Conservation (phyloP, 768 basidiomycete species). For the Leucosporidium scottii region DNA sequence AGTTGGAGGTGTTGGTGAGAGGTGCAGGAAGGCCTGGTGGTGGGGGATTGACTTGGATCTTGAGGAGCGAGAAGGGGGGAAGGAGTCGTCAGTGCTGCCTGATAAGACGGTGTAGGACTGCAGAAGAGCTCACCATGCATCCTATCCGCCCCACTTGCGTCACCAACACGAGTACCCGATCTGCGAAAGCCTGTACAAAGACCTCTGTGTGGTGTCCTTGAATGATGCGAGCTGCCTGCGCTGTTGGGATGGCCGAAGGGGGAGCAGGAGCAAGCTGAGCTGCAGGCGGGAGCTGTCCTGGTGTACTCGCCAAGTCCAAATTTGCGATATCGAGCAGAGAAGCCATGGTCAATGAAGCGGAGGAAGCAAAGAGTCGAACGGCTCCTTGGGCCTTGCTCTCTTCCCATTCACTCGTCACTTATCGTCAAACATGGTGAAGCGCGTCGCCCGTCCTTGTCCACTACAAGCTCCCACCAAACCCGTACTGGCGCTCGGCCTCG, state of each 20-base stretch:
- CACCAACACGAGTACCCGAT: slow-evolving; percentile 74
- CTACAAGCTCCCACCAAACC: slow-evolving; percentile 10
- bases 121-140: slow-evolving; percentile 55
- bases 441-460: too few species aligned
- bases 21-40: slow-evolving; percentile 51
- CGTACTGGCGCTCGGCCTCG: slow-evolving; percentile 80
- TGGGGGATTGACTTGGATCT: slow-evolving; percentile 79
- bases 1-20: slow-evolving; percentile 46
- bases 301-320: slow-evolving; percentile 17
- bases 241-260: slow-evolving; percentile 43
- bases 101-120: not conserved
- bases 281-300: not conserved
- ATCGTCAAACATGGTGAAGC: too few species aligned
- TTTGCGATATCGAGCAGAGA: slow-evolving; percentile 23
- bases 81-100: not conserved
- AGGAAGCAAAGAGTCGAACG: too few species aligned
- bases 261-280: not conserved
- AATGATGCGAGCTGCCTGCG: slow-evolving; percentile 52
- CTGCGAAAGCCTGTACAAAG: slow-evolving; percentile 67
- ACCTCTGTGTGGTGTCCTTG: slow-evolving; percentile 62
- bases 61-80: not conserved
- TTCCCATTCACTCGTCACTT: too few species aligned
- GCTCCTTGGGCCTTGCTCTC: too few species aligned
- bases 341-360: slow-evolving; percentile 14
- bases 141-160: slow-evolving; percentile 90